phyloP scores from a whole-genome alignment of 129 eudicot genomes.

The Artemisia annua region DNA sequence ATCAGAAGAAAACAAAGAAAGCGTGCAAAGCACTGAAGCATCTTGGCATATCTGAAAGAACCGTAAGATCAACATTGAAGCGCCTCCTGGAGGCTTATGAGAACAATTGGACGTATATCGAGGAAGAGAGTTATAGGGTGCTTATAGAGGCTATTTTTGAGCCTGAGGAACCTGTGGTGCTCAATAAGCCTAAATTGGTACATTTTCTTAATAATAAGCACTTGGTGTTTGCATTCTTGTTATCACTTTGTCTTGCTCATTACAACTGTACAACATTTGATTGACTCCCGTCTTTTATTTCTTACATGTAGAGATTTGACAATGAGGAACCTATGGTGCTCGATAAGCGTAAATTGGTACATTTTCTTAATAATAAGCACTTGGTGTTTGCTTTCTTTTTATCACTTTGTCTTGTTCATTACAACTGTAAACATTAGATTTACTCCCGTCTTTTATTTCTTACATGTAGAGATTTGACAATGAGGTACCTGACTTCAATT shows the following conservation, averaged over 20 bases:
- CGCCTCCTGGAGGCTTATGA: slow-evolving; percentile 40
- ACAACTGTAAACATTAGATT: slow-evolving; percentile 1
- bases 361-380: too few species aligned
- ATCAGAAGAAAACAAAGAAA: slow-evolving; percentile 15
- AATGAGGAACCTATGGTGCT: not conserved
- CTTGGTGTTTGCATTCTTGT: not conserved
- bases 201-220: too few species aligned
- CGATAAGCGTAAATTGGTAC: slow-evolving; percentile 13
- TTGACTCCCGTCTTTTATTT: not conserved
- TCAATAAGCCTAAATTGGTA: not conserved
- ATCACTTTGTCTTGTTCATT: not conserved
- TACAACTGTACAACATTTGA: not conserved
- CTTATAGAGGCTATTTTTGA: slow-evolving; percentile 54
- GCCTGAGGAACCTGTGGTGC: slow-evolving; percentile 39
- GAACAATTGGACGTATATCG: slow-evolving; percentile 52
- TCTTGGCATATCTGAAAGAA: slow-evolving; percentile 34
- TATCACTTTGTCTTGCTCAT: not conserved
- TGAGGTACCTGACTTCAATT: not conserved
- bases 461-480: slow-evolving; percentile 13
- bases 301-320: slow-evolving; percentile 13
- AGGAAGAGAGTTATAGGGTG: slow-evolving; percentile 49
- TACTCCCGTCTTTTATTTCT: not conserved
- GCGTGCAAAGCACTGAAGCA: slow-evolving; percentile 57
- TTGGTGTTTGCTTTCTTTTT: not conserved
- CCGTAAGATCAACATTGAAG: slow-evolving; percentile 44